Conservation (phyloP, 352 stramenopile species). For the Elongisporangium anandrum region DNA sequence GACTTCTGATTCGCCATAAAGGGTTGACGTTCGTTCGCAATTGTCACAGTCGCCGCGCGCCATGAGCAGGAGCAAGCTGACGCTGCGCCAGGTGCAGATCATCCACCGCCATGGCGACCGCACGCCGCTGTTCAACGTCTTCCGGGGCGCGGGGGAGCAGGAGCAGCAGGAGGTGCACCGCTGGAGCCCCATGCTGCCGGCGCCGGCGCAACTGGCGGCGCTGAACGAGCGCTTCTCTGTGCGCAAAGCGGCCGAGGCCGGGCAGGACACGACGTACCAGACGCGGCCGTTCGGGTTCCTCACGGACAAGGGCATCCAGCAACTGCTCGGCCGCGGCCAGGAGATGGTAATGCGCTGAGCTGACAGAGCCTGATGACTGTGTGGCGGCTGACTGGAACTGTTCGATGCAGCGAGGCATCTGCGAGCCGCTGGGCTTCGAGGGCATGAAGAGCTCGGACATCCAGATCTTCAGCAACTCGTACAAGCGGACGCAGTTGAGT, state of each 20-base stretch:
- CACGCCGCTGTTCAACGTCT: conserved; percentile 72
- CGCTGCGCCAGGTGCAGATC: conserved; percentile 73
- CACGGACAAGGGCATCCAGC: conserved; percentile 52
- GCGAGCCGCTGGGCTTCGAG: conserved; percentile 30
- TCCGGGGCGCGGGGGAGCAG: conserved; percentile 20
- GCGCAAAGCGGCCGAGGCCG: conserved; percentile 7
- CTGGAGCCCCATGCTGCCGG: conserved; percentile 45
- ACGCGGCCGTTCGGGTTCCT: conserved; percentile 64
- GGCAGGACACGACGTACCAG: conserved; percentile 29
- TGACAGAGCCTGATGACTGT: background rate
- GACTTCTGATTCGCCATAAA: background rate
- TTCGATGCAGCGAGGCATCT: conserved; percentile 28
- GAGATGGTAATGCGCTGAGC: conserved; percentile 24
- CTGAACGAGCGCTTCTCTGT: conserved; percentile 29
- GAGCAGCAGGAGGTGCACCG: conserved; percentile 35
- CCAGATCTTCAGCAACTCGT: conserved; percentile 64
- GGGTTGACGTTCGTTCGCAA: too few relatives aligned
- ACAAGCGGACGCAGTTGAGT: conserved; percentile 78
- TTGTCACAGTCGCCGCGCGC: background rate
- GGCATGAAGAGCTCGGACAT: conserved; percentile 27
- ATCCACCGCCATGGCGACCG: conserved; percentile 79
- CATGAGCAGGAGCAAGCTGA: conserved; percentile 10
- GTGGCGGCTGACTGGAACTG: background rate
- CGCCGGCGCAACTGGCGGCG: conserved; percentile 22
- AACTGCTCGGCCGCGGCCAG: conserved; percentile 59